A percentile compares a stretch with the other conserved stretches of the same genome.
Conservation (phyloP, 768 basidiomycete species). For the Boletales sp. region DNA sequence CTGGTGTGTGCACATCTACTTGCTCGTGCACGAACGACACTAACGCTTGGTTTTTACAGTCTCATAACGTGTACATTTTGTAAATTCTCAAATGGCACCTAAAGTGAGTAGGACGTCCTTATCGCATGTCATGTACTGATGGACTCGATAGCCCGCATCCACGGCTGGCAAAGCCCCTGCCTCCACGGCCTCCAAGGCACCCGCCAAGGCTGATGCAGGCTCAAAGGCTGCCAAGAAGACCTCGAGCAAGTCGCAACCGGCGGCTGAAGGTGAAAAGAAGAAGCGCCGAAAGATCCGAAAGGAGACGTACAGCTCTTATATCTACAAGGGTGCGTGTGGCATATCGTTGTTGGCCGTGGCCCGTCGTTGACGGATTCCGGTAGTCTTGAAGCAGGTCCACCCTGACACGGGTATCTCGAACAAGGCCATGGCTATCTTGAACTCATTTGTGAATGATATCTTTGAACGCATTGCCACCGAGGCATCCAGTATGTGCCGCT, state of each 20-base stretch:
- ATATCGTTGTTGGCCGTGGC: neutral
- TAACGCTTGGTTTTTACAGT: conserved; percentile 18
- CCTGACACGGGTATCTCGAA: conserved; percentile 92
- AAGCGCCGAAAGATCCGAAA: conserved; percentile 76
- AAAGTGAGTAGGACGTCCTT: conserved; percentile 27
- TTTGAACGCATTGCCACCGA: conserved; percentile 78
- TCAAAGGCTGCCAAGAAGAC: conserved; percentile 59
- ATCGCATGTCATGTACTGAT: conserved; percentile 12
- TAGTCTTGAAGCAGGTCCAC: conserved; percentile 88
- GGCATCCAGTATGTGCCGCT: conserved; percentile 54
- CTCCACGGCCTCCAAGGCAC: conserved; percentile 59
- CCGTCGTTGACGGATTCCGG: neutral
- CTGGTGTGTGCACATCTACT: conserved; percentile 19
- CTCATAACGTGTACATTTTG: conserved; percentile 30
- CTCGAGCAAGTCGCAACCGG: conserved; percentile 49
- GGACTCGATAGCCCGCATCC: conserved; percentile 37
- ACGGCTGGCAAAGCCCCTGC: conserved; percentile 40
- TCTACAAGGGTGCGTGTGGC: conserved; percentile 64
- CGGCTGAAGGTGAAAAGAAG: conserved; percentile 70
- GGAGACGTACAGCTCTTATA: conserved; percentile 84
- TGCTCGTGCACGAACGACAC: conserved; percentile 4
- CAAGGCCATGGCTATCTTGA: conserved; percentile 82
- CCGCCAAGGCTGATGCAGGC: conserved; percentile 41
- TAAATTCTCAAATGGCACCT: conserved; percentile 34
- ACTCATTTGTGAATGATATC: conserved; percentile 84